A percentile compares a stretch with the other conserved stretches of the same genome.
Conservation (phyloP, 2,329 filamentous ascomycete genomes). For the Alternaria sp. region DNA sequence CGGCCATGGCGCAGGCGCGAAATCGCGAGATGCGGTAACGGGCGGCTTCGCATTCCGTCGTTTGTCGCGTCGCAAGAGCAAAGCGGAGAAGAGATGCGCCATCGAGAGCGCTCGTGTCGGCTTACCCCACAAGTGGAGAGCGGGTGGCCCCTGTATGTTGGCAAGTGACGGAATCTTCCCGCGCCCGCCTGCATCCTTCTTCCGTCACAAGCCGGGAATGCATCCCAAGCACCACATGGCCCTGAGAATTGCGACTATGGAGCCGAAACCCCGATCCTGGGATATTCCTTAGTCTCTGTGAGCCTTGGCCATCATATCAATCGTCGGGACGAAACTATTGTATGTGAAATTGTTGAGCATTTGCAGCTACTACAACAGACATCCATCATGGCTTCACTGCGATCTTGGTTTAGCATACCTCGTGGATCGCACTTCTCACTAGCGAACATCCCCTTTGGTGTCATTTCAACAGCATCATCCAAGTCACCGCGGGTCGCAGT, state of each 20-base stretch:
- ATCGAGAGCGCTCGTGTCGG: constrained; percentile 19
- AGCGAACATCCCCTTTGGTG: constrained; percentile 83
- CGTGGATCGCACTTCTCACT: constrained; percentile 74
- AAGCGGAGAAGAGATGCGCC: constrained; percentile 27
- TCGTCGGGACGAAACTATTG: not conserved
- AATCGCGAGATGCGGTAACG: constrained; percentile 41
- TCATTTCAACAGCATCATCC: constrained; percentile 72
- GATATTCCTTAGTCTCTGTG: not conserved
- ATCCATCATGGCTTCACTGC: constrained; percentile 44
- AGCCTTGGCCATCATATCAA: not conserved
- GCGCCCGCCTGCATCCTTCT: constrained; percentile 28
- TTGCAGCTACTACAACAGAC: not conserved
- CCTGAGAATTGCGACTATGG: constrained; percentile 14
- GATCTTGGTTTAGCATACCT: constrained; percentile 69
- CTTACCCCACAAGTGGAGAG: constrained; percentile 32
- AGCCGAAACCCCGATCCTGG: constrained; percentile 21
- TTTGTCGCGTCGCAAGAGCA: constrained; percentile 18
- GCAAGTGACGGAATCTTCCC: constrained; percentile 40
- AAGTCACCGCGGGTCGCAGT: constrained; percentile 70
- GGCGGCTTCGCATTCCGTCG: constrained; percentile 41
- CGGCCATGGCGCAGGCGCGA: constrained; percentile 30
- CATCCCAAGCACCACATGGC: constrained; percentile 8
- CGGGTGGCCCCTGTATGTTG: constrained; percentile 10
- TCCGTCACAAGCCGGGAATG: constrained; percentile 39
- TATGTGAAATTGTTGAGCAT: not conserved